Evolutionary conservation across 768 basidiomycete genomes (phyloP).

Genomic region (Phlebiopsis flavidoalba): DNA sequence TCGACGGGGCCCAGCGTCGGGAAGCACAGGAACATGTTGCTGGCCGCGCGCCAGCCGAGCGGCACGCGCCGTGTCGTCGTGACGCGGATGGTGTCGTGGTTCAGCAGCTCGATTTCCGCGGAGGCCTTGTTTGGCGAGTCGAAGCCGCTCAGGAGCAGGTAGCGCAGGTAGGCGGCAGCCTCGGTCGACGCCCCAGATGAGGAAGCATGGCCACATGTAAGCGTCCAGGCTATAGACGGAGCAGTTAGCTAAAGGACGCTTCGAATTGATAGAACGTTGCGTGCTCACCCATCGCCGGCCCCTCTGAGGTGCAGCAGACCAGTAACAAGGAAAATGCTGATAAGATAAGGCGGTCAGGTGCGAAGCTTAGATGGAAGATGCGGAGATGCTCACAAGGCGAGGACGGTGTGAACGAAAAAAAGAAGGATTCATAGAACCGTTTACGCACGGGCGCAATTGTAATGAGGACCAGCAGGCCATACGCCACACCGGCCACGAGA

Average conservation of each 20-base stretch:
- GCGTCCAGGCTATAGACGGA: conserved; percentile 24
- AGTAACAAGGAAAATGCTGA: conserved; percentile 36
- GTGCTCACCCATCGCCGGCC: conserved; percentile 13
- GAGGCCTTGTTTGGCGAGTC: conserved; percentile 26
- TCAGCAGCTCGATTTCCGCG: conserved; percentile 36
- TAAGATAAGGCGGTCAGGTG: background rate
- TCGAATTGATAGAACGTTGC: background rate
- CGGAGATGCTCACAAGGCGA: conserved; percentile 20
- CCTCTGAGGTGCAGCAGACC: conserved; percentile 32
- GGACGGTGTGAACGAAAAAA: conserved; percentile 17
- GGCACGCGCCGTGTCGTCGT: conserved; percentile 33
- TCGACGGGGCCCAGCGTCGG: conserved; percentile 41
- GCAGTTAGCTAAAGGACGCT: background rate
- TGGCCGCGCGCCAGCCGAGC: conserved; percentile 43
- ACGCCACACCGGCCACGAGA: conserved; percentile 20
- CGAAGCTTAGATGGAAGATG: background rate
- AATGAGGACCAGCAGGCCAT: conserved; percentile 33
- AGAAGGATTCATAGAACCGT: conserved; percentile 37
- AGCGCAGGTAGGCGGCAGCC: conserved; percentile 31
- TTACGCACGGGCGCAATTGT: conserved; percentile 36
- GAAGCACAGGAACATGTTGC: conserved; percentile 42
- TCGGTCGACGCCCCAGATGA: conserved; percentile 46
- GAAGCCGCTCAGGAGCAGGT: conserved; percentile 34
- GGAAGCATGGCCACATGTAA: conserved; percentile 42
- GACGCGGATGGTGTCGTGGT: conserved; percentile 39